Evolutionary conservation across 73 alveolate genomes (phyloP).

Genomic region (Tetrahymena elliotti): DNA sequence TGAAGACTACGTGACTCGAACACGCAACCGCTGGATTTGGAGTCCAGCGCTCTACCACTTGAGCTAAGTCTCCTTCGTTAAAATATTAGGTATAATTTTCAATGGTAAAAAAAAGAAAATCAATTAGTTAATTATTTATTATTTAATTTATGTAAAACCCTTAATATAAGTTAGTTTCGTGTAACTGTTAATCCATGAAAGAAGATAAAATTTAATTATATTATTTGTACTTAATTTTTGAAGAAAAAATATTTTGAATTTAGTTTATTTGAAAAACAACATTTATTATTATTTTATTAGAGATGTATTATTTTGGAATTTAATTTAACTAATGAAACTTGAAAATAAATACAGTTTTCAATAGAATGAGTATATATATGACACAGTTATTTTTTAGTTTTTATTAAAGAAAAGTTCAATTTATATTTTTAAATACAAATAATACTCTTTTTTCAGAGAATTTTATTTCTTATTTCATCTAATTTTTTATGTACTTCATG

Average conservation of each 20-base stretch:
- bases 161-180: too few relatives aligned
- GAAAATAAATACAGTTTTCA: not conserved
- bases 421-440: not conserved
- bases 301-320: too few relatives aligned
- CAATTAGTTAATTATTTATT: too few relatives aligned
- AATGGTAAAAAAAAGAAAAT: not conserved
- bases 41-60: conserved; percentile 50
- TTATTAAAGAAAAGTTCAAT: not conserved
- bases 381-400: not conserved
- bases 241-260: too few relatives aligned
- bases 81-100: not conserved
- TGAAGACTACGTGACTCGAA: conserved; percentile 54
- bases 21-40: conserved; percentile 53
- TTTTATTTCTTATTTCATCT: conserved; percentile 80
- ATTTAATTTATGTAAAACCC: too few relatives aligned
- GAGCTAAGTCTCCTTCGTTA: conserved; percentile 44
- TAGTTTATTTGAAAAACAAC: too few relatives aligned
- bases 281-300: too few relatives aligned
- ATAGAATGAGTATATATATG: not conserved
- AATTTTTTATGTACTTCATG: conserved; percentile 87
- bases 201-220: too few relatives aligned
- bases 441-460: conserved; percentile 7
- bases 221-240: too few relatives aligned
- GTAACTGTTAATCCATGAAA: too few relatives aligned
- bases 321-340: too few relatives aligned